These are phyloP conservation scores for Aspergillus fischeri DNA, from an alignment of 2,329 filamentous ascomycete genomes.

Conservation along the genomic window DNA sequence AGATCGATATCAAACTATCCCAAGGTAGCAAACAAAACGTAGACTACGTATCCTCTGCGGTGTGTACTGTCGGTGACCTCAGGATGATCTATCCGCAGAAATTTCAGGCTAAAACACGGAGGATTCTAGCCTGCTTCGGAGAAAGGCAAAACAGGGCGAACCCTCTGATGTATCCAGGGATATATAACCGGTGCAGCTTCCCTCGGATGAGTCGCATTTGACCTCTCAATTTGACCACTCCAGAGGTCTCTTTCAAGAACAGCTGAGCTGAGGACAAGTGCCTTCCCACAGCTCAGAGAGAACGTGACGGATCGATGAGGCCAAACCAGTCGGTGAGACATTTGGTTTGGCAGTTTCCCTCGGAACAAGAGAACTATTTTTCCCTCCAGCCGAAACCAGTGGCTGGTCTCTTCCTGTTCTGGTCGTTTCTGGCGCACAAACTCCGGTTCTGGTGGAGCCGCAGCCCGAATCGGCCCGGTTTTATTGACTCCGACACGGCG, in stretches of 20 bases:
- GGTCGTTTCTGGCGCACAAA: slow-evolving; percentile 4
- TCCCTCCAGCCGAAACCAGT: slow-evolving; percentile 13
- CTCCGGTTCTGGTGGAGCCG: slow-evolving; percentile 20
- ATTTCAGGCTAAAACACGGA: not conserved
- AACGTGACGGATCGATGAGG: no score
- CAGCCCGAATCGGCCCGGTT: slow-evolving; percentile 24
- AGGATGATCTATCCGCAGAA: not conserved
- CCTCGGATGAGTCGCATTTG: not conserved
- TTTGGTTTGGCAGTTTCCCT: not conserved
- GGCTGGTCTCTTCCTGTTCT: not conserved
- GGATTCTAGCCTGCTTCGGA: not conserved
- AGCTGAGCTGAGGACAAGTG: not conserved
- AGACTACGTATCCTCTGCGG: no score
- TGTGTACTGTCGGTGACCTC: not conserved
- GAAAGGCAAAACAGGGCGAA: no score
- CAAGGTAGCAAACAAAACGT: not conserved
- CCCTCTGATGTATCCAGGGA: not conserved
- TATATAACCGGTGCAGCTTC: slow-evolving; percentile 11
- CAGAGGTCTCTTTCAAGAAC: not conserved
- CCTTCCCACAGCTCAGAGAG: no score
- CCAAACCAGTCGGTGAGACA: slow-evolving; percentile 3
- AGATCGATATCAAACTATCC: not conserved
- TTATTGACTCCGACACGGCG: slow-evolving; percentile 18
- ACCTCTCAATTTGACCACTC: not conserved
- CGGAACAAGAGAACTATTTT: slow-evolving; percentile 6